These are phyloP conservation scores for Saccharomycopsis vini DNA, from an alignment of 805 yeast species.

Conservation along the genomic window DNA sequence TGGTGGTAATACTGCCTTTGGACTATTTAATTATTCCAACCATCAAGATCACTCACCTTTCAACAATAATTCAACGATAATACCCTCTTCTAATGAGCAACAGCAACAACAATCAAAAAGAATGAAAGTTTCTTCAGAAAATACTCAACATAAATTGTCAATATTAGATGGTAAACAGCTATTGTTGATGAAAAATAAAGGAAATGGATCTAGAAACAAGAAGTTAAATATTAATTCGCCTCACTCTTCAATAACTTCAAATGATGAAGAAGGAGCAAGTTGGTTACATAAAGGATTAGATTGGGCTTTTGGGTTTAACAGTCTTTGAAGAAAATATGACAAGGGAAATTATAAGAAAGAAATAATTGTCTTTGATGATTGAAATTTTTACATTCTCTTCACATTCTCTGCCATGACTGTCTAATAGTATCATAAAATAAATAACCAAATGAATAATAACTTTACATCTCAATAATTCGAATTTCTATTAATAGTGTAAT, in stretches of 20 bases:
- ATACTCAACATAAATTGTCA: slow-evolving; percentile 4
- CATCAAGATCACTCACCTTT: background rate
- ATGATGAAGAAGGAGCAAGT: slow-evolving; percentile 1
- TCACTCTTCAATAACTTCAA: background rate
- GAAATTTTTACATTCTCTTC: too few species aligned
- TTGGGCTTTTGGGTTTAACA: slow-evolving; percentile 18
- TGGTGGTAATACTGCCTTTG: too few species aligned
- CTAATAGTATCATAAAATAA: too few species aligned
- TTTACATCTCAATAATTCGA: too few species aligned
- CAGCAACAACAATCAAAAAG: background rate
- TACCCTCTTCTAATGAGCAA: too few species aligned
- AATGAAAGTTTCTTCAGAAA: background rate
- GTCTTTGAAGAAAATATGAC: too few species aligned
- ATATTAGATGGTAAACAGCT: slow-evolving; percentile 13
- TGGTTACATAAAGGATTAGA: slow-evolving; percentile 11
- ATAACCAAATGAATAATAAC: too few species aligned
- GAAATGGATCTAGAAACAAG: slow-evolving; percentile 2
- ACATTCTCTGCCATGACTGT: too few species aligned
- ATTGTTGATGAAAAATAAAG: slow-evolving; percentile 10
- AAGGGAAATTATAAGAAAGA: too few species aligned
- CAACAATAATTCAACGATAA: too few species aligned
- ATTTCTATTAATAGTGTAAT: too few species aligned
- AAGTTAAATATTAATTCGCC: slow-evolving; percentile 5
- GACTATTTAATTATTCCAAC: background rate
- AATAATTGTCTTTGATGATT: too few species aligned